Conservation (phyloP, 1,284 basidiomycete genomes). For the Retiboletus flavoniger region DNA sequence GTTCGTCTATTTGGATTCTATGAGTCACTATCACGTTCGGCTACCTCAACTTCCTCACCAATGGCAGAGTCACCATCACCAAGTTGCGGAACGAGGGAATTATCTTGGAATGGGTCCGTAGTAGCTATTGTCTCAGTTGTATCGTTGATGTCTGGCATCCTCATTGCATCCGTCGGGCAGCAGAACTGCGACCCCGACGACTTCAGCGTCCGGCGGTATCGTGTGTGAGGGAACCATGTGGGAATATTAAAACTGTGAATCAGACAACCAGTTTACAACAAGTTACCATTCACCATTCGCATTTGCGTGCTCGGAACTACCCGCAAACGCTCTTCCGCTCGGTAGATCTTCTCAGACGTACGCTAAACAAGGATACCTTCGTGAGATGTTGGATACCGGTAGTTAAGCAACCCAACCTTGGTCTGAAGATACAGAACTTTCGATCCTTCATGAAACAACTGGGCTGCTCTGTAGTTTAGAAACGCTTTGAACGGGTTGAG, state of each 20-base stretch:
- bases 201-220: background rate
- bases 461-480: background rate
- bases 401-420: background rate
- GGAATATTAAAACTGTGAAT: background rate
- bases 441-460: constrained; percentile 8
- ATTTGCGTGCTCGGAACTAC: constrained; percentile 5
- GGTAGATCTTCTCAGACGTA: constrained; percentile 14
- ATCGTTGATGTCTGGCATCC: background rate
- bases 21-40: background rate
- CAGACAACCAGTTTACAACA: background rate
- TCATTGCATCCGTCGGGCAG: constrained; percentile 4
- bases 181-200: background rate
- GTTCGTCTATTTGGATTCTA: constrained; percentile 8
- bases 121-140: constrained; percentile 3
- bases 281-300: background rate
- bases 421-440: constrained; percentile 1
- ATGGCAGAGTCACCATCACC: constrained; percentile 17
- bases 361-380: background rate
- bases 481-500: constrained; percentile 14
- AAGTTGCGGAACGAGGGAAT: constrained; percentile 6
- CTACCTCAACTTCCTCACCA: background rate
- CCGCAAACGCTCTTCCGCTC: background rate
- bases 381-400: background rate
- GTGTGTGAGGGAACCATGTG: background rate
- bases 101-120: constrained; percentile 4